These are phyloP conservation scores for Punica granatum DNA, from an alignment of 345 rosid species.

Conservation along the genomic window DNA sequence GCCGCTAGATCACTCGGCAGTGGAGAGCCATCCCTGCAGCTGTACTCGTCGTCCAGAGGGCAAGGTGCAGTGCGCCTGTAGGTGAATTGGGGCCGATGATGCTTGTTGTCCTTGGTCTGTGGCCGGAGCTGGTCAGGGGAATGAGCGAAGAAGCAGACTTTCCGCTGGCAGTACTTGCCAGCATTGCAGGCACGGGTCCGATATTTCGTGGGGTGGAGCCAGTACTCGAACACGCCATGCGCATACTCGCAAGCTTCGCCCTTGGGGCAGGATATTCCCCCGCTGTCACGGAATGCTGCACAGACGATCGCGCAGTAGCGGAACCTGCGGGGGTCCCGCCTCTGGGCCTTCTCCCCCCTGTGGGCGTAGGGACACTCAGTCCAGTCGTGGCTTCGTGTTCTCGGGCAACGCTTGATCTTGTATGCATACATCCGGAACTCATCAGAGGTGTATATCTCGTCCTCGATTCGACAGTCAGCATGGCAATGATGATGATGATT, in stretches of 20 bases:
- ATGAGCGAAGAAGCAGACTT: constrained; percentile 84
- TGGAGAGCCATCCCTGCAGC: too few species aligned
- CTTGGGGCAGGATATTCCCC: constrained; percentile 29
- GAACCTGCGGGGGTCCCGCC: constrained; percentile 71
- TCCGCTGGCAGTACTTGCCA: constrained; percentile 51
- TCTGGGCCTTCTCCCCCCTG: constrained; percentile 84
- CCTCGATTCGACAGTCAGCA: not conserved
- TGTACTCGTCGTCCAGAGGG: not conserved
- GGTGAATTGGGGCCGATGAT: not conserved
- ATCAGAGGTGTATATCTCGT: constrained; percentile 43
- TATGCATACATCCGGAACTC: constrained; percentile 81
- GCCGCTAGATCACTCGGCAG: too few species aligned
- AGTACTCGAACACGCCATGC: constrained; percentile 79
- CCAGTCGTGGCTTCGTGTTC: constrained; percentile 84
- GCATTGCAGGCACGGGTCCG: constrained; percentile 72
- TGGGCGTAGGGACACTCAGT: constrained; percentile 89
- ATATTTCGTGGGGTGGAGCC: constrained; percentile 78
- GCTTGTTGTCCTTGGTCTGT: constrained; percentile 2
- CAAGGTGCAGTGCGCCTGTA: not conserved
- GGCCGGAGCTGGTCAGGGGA: constrained; percentile 60
- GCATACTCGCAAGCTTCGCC: constrained; percentile 66
- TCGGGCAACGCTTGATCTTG: constrained; percentile 70
- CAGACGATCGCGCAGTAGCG: constrained; percentile 65
- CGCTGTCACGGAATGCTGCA: constrained; percentile 45
- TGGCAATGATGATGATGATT: not conserved